phyloP scores from a whole-genome alignment of 805 yeast species.

The Ogataea pini region DNA sequence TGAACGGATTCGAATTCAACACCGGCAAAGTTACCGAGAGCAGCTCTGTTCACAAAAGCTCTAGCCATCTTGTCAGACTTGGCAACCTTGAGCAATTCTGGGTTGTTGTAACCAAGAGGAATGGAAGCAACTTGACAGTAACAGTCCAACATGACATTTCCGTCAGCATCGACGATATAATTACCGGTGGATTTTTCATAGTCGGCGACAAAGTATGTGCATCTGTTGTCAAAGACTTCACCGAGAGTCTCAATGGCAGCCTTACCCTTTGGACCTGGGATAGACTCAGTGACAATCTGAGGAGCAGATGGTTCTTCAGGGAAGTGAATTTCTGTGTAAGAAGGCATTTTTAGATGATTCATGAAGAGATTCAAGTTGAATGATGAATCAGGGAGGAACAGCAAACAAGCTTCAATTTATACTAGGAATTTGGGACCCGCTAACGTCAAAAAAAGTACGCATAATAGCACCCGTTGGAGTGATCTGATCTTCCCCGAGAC shows the following conservation, averaged over 20 bases:
- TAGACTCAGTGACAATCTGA: conserved; percentile 49
- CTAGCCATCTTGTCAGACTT: conserved; percentile 66
- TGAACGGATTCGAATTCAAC: conserved; percentile 51
- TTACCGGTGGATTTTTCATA: conserved; percentile 75
- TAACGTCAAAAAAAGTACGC: not conserved
- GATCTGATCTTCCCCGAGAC: not conserved
- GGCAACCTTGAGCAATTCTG: conserved; percentile 68
- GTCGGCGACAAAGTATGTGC: conserved; percentile 75
- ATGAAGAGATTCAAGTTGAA: too few relatives aligned
- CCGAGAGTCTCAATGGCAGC: conserved; percentile 54
- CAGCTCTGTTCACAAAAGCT: conserved; percentile 82
- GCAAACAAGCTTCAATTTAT: conserved; percentile 3
- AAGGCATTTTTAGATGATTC: conserved; percentile 21
- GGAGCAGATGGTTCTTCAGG: conserved; percentile 83
- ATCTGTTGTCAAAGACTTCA: conserved; percentile 67
- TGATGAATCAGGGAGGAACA: not conserved
- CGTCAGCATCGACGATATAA: conserved; percentile 80
- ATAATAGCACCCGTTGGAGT: not conserved
- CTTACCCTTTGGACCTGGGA: conserved; percentile 78
- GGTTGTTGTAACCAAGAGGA: conserved; percentile 85
- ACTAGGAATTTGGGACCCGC: conserved; percentile 1
- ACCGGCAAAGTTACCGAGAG: conserved; percentile 80
- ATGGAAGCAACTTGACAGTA: conserved; percentile 86
- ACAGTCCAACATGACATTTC: conserved; percentile 70
- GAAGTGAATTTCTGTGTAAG: conserved; percentile 59